Conservation (phyloP, 116 monocot genomes). For the Zostera marina region DNA sequence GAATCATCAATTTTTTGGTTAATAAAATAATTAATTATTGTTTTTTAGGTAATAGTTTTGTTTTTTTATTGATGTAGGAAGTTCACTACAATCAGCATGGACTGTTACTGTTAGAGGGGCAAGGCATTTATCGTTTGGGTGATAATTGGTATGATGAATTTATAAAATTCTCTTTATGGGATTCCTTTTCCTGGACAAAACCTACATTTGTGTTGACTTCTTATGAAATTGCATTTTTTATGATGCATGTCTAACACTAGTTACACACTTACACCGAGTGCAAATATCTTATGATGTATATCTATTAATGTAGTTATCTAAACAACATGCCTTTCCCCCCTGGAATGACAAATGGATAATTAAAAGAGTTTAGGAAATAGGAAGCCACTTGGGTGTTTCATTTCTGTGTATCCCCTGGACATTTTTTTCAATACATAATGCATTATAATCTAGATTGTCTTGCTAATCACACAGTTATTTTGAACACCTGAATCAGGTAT, state of each 20-base stretch:
- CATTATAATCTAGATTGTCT: not conserved
- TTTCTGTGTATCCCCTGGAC: not conserved
- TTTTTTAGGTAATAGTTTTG: not conserved
- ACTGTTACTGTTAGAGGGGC: slow-evolving; percentile 79
- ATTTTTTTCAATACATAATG: not conserved
- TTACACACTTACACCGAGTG: too few species aligned
- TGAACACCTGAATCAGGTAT: slow-evolving; percentile 41
- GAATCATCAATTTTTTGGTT: not conserved
- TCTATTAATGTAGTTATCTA: too few species aligned
- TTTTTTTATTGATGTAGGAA: slow-evolving; percentile 31
- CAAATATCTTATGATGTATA: too few species aligned
- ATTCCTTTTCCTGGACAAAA: not conserved
- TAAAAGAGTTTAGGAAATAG: too few species aligned
- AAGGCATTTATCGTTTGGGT: slow-evolving; percentile 88
- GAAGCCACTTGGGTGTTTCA: too few species aligned
- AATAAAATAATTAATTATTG: not conserved
- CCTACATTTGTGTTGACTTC: not conserved
- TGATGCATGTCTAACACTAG: too few species aligned
- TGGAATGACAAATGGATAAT: too few species aligned
- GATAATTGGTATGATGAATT: slow-evolving; percentile 46
- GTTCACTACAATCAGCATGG: slow-evolving; percentile 99
- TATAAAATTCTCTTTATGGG: not conserved
- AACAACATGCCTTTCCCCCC: not conserved
- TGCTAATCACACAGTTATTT: not conserved
- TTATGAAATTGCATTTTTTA: too few species aligned